Conservation (phyloP, 1,284 basidiomycete species). For the Blastosporella zonata region DNA sequence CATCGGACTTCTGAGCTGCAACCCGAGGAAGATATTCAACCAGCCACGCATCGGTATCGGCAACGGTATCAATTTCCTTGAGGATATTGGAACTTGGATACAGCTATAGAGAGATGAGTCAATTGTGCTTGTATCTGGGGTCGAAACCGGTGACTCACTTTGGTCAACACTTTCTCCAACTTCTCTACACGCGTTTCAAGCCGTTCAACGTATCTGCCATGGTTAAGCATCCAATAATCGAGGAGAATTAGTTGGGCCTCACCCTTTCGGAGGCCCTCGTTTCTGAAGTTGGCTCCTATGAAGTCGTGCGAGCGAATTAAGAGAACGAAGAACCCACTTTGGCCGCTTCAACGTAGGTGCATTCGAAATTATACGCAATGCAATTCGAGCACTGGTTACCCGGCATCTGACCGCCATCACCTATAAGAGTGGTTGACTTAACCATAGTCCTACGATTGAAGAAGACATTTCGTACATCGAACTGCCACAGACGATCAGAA, state of each 20-base stretch:
- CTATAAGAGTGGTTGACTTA: constrained; percentile 26
- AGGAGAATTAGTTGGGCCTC: constrained; percentile 20
- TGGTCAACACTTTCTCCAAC: constrained; percentile 65
- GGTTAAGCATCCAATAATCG: neutral
- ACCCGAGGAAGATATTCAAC: neutral
- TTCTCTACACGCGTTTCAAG: constrained; percentile 70
- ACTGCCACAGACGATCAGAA: constrained; percentile 30
- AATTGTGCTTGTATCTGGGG: neutral
- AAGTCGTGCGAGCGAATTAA: neutral
- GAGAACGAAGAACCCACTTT: constrained; percentile 43
- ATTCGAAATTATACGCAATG: constrained; percentile 66
- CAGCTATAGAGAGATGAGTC: constrained; percentile 26
- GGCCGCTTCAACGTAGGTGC: constrained; percentile 74
- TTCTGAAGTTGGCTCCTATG: constrained; percentile 42
- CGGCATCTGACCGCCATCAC: constrained; percentile 63
- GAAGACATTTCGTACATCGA: constrained; percentile 43
- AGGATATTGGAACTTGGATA: constrained; percentile 35
- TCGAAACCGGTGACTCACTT: constrained; percentile 38
- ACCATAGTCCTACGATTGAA: neutral
- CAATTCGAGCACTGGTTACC: constrained; percentile 78
- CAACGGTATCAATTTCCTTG: constrained; percentile 25
- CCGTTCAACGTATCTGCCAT: constrained; percentile 64
- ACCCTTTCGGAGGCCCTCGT: constrained; percentile 85
- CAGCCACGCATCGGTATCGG: constrained; percentile 23
- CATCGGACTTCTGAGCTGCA: neutral